Evolutionary conservation across 345 rosid genomes (phyloP).

Genomic region (Gossypium herbaceum): DNA sequence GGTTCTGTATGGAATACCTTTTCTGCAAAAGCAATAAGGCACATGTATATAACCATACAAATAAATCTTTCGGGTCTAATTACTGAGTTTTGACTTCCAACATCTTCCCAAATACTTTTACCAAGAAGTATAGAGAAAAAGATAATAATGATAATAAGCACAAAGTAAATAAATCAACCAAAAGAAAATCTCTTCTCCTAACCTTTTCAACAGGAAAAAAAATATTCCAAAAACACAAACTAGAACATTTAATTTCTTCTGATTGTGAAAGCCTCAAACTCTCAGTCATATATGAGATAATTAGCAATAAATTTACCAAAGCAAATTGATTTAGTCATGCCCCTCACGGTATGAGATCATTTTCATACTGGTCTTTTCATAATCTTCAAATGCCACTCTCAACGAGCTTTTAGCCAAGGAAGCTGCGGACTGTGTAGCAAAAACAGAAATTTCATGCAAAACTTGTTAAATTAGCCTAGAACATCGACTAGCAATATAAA

Average conservation of each 20-base stretch:
- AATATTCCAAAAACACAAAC: background rate
- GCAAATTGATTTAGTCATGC: background rate
- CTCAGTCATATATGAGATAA: background rate
- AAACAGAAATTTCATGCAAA: background rate
- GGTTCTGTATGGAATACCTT: too few species aligned
- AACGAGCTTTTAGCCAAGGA: background rate
- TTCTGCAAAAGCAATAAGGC: background rate
- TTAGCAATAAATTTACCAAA: background rate
- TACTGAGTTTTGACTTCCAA: background rate
- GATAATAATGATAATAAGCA: background rate
- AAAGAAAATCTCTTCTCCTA: background rate
- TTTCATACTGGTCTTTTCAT: background rate
- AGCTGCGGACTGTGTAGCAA: background rate
- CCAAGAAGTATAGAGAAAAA: background rate
- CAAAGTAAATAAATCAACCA: background rate
- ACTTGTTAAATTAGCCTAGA: background rate
- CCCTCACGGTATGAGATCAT: background rate
- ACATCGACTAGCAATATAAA: background rate
- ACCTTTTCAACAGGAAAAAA: background rate
- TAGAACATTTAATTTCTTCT: constrained; percentile 2
- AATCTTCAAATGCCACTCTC: background rate
- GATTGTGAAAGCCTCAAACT: background rate
- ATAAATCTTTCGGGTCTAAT: background rate
- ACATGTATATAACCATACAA: background rate
- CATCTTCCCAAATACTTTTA: background rate